Percentiles rank a stretch among this genome's conserved stretches.
Evolutionary conservation across 257 asterid genomes (phyloP).

Genomic region (Mitragyna speciosa): DNA sequence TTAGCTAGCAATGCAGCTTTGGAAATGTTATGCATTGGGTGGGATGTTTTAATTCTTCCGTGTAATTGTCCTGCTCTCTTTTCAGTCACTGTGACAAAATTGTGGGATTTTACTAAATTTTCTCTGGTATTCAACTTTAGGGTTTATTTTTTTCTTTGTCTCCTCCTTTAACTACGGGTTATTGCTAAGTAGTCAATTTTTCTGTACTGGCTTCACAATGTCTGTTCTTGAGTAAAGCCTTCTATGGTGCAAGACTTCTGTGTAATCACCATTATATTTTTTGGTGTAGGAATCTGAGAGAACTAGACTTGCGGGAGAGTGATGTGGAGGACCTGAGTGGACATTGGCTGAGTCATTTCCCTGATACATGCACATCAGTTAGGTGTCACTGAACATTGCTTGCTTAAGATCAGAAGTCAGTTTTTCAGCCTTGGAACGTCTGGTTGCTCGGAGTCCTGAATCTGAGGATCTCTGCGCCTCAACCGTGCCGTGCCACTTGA

Average conservation of each 20-base stretch:
- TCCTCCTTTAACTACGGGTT: not conserved
- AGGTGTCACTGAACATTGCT: conserved; percentile 44
- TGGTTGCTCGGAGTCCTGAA: conserved; percentile 41
- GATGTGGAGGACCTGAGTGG: conserved; percentile 55
- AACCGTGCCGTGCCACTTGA: conserved; percentile 49
- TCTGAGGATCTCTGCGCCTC: conserved; percentile 42
- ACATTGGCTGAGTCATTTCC: conserved; percentile 50
- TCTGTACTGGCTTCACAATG: not conserved
- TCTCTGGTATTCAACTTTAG: not conserved
- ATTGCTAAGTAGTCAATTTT: not conserved
- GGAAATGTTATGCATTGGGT: not conserved
- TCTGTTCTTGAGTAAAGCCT: not conserved
- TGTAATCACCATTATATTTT: not conserved
- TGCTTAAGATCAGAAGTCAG: conserved; percentile 43
- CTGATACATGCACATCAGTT: conserved; percentile 43
- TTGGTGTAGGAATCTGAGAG: conserved; percentile 41
- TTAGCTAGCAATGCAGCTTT: not conserved
- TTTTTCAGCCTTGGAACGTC: conserved; percentile 42
- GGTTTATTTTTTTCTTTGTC: not conserved
- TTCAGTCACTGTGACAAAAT: not conserved
- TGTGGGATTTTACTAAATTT: not conserved
- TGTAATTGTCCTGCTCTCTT: not conserved
- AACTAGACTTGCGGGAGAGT: conserved; percentile 50
- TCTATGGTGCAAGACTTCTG: not conserved
- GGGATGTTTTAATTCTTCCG: not conserved